A percentile compares a stretch with the other conserved stretches of the same genome.
phyloP scores from a whole-genome alignment of 768 basidiomycete genomes.

The Psilocybe subaeruginosa region DNA sequence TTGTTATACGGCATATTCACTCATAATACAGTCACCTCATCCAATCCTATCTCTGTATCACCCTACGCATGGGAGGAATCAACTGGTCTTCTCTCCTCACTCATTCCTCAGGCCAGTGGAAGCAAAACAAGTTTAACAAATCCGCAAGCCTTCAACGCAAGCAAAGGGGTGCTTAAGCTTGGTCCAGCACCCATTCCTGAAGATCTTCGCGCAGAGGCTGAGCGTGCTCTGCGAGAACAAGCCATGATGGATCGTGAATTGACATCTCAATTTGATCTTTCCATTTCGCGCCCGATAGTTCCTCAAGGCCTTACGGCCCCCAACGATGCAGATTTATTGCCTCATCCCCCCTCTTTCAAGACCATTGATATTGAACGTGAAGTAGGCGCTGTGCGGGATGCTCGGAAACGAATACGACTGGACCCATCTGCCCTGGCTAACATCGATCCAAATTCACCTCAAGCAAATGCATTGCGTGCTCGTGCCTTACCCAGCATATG shows the following conservation, averaged over 20 bases:
- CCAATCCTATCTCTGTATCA: constrained; percentile 65
- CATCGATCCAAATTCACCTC: constrained; percentile 60
- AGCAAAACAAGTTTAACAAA: constrained; percentile 54
- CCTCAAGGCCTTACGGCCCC: constrained; percentile 65
- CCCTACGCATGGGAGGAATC: constrained; percentile 81
- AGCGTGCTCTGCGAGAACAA: constrained; percentile 80
- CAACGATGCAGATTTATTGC: constrained; percentile 71
- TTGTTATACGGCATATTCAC: constrained; percentile 21
- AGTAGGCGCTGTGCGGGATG: constrained; percentile 87
- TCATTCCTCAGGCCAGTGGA: constrained; percentile 67
- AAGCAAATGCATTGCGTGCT: constrained; percentile 57
- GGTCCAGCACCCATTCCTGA: constrained; percentile 81
- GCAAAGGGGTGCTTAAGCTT: constrained; percentile 81
- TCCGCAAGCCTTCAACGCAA: constrained; percentile 74
- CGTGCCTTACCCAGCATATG: constrained; percentile 90
- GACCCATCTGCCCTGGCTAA: constrained; percentile 71
- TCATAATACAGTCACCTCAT: constrained; percentile 60
- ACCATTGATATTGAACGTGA: constrained; percentile 89
- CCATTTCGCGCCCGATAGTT: constrained; percentile 51
- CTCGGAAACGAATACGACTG: constrained; percentile 87
- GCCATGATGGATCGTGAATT: constrained; percentile 76
- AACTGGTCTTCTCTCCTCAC: constrained; percentile 80
- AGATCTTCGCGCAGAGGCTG: constrained; percentile 80
- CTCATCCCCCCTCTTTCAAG: constrained; percentile 82
- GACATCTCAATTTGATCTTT: constrained; percentile 65